These are phyloP conservation scores for Rhododendron mucronatum DNA, from an alignment of 148 eudicot species.

Conservation along the genomic window DNA sequence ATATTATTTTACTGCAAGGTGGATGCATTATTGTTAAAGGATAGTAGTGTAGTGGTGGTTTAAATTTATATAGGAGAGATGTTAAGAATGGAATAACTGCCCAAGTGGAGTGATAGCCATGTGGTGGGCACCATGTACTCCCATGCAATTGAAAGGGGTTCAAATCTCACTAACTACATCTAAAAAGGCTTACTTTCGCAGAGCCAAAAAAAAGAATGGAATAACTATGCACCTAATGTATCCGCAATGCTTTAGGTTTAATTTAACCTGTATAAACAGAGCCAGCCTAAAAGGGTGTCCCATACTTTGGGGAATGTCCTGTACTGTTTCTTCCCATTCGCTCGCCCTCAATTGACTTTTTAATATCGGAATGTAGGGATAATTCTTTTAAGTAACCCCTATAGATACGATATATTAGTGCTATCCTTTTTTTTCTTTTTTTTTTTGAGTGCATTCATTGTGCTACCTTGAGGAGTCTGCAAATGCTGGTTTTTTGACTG, in stretches of 20 bases:
- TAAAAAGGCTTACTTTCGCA: too few species aligned
- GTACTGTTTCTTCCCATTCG: background rate
- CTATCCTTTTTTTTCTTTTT: background rate
- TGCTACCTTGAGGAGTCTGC: background rate
- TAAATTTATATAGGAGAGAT: background rate
- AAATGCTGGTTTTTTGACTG: background rate
- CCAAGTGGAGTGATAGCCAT: background rate
- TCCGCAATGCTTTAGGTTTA: background rate
- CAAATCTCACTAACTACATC: background rate
- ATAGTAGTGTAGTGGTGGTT: background rate
- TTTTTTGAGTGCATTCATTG: background rate
- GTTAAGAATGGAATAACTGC: background rate
- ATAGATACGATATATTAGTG: background rate
- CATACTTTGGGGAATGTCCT: background rate
- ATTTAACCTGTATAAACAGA: background rate
- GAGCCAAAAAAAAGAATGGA: background rate
- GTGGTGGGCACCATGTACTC: background rate
- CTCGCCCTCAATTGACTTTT: background rate
- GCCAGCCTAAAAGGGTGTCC: background rate
- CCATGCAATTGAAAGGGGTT: background rate
- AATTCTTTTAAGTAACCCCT: background rate
- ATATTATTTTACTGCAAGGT: background rate
- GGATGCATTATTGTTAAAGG: background rate
- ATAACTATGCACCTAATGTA: background rate
- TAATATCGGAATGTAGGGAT: background rate